These are phyloP conservation scores for Magnaporthiopsis poae DNA, from an alignment of 2,329 filamentous ascomycete genomes.

Conservation along the genomic window DNA sequence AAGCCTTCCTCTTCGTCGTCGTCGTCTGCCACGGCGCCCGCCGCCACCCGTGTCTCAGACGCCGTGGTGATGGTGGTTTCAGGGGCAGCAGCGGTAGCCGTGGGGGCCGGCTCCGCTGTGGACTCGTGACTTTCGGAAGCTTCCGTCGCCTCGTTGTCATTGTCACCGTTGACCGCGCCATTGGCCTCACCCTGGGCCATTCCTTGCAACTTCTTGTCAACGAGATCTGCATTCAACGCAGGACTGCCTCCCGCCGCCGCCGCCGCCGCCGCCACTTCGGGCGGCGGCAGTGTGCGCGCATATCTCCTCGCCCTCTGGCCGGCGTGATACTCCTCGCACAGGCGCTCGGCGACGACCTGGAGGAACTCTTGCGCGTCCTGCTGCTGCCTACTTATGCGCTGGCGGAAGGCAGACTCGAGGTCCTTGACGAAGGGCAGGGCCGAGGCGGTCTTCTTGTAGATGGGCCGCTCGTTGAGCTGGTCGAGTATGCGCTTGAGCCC, in stretches of 20 bases:
- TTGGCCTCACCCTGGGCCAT: background rate
- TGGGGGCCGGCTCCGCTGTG: background rate
- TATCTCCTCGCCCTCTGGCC: conserved; percentile 61
- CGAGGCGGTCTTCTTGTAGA: conserved; percentile 87
- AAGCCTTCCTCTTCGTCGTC: conserved; percentile 60
- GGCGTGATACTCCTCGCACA: conserved; percentile 90
- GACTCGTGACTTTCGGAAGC: background rate
- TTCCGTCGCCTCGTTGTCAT: background rate
- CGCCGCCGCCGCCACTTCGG: background rate
- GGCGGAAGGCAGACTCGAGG: conserved; percentile 76
- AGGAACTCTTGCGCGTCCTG: conserved; percentile 97
- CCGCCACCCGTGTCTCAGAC: background rate
- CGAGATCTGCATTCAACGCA: conserved; percentile 8
- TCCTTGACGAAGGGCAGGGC: conserved; percentile 74
- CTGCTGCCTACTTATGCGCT: conserved; percentile 85
- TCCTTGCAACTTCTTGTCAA: conserved; percentile 11
- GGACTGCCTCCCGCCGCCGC: conserved; percentile 1
- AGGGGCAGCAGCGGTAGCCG: background rate
- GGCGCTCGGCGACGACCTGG: conserved; percentile 81
- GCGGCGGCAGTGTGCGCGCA: conserved; percentile 25
- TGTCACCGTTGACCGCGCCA: background rate
- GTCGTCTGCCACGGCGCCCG: conserved; percentile 17
- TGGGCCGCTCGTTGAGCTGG: conserved; percentile 81
- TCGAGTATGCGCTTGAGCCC: conserved; percentile 90
- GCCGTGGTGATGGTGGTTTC: no score